Evolutionary conservation across 768 basidiomycete genomes (phyloP).

Genomic region (Boletus edulis): DNA sequence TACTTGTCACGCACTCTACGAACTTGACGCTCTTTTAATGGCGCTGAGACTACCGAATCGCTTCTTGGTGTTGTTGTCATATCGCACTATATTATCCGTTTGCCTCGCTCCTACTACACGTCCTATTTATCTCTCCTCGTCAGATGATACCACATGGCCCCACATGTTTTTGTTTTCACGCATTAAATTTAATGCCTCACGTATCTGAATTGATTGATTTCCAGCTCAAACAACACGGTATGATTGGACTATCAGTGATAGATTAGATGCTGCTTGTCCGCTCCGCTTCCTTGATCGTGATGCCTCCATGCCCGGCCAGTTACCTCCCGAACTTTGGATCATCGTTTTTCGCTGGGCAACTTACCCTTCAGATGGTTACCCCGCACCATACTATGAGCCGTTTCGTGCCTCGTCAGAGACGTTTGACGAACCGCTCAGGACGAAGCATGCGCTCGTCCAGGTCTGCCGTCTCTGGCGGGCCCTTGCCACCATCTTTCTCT

Average conservation of each 20-base stretch:
- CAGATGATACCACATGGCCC: conserved; percentile 32
- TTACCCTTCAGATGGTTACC: conserved; percentile 23
- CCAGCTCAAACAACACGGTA: not conserved
- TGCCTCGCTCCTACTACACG: conserved; percentile 13
- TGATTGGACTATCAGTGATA: no score
- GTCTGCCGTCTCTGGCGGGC: conserved; percentile 60
- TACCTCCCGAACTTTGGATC: conserved; percentile 58
- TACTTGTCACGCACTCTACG: conserved; percentile 26
- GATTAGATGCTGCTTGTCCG: not conserved
- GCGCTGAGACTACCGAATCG: conserved; percentile 16
- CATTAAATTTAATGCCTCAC: not conserved
- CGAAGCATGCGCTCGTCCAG: conserved; percentile 42
- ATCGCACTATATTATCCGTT: conserved; percentile 29
- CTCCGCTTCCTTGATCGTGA: no score
- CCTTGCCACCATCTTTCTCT: conserved; percentile 46
- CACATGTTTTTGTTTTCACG: conserved; percentile 17
- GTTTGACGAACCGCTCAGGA: conserved; percentile 31
- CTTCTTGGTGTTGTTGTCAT: conserved; percentile 26
- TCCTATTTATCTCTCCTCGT: conserved; percentile 29
- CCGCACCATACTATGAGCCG: conserved; percentile 40
- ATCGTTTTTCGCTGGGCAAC: conserved; percentile 48
- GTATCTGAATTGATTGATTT: not conserved
- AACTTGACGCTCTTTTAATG: conserved; percentile 34
- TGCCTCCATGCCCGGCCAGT: conserved; percentile 4
- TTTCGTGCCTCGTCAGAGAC: conserved; percentile 40